Base-by-base conservation (phyloP, 176 grass and related monocot species). In the Urochloa ruziziensis region DNA sequence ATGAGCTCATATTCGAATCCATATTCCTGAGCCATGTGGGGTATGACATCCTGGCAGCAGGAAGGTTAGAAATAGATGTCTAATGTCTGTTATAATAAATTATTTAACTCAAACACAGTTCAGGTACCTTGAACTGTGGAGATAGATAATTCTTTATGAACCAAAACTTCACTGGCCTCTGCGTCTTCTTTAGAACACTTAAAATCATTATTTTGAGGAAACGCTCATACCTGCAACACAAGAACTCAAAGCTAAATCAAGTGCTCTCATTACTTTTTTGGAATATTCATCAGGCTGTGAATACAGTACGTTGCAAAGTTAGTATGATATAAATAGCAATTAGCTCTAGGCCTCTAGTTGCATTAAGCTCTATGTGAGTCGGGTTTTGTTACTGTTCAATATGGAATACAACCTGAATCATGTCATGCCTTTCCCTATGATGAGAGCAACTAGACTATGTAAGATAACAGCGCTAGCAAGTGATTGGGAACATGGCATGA, bases 141-240 rank as follows among this genome's bases (percentile, higher is more conserved):
- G 96, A 98, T n/a, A 98, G 93, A 91, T 95, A 98, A 82, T 98
- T 98, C 85, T 98, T 98, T 53, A 98, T 98, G 87, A 98, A 98
- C 96, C 93, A 98, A 88, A 98, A 98, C 89, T 98, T 98, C 49
- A 95, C 96, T 16, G 96, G 93, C 57, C 96, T 93, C 75, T 89
- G 87, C 32, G 96, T 95, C 57, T 95, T 94, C 88, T 94, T 95
- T 60, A 98, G 84, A 84, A 98, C 96, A 85, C 96, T 98, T 53
- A 98, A 84, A 77, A 98, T 95, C 96, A 98, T 98, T 76, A 98
- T 98, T 84, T 98, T 98, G 72, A 98, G 91, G 87, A 98, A 98
- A 70, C 93, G 91, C 49, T 98, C 93, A 70, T 98, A 98, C 87
- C 96, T 98, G 82, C 75, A 88, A 85, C 34, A 89, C 62, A 61